A percentile compares a stretch with the other conserved stretches of the same genome.
phyloP scores from a whole-genome alignment of 805 yeast species.

The Peterozyma toletana region DNA sequence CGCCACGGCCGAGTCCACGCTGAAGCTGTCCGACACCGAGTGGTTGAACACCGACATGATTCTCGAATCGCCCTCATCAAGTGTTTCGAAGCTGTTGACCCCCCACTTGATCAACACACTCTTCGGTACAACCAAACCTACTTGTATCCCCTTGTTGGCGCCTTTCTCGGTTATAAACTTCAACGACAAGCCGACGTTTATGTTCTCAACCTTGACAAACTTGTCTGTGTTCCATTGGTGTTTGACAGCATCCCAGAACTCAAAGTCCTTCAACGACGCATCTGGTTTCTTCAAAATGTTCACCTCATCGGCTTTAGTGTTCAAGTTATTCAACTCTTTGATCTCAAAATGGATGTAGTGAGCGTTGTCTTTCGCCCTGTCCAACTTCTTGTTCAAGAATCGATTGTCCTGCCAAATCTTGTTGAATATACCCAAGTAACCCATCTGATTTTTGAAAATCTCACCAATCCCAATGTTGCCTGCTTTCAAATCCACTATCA shows the following conservation, averaged over 20 bases:
- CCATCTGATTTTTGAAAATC: too few relatives aligned
- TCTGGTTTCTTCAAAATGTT: background rate
- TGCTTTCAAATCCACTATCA: background rate
- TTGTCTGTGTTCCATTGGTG: too few relatives aligned
- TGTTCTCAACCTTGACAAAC: too few relatives aligned
- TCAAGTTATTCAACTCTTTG: background rate
- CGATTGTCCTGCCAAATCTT: slow-evolving; percentile 28
- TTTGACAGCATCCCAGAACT: too few relatives aligned
- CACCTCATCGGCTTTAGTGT: slow-evolving; percentile 6
- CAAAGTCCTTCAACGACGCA: background rate
- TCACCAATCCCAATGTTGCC: too few relatives aligned
- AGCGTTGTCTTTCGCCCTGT: slow-evolving; percentile 17
- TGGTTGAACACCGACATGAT: background rate
- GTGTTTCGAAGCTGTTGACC: background rate
- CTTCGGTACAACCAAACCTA: slow-evolving; percentile 2
- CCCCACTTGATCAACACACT: slow-evolving; percentile 1
- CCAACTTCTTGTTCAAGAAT: slow-evolving; percentile 27
- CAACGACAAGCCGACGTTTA: too few relatives aligned
- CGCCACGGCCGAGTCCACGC: too few relatives aligned
- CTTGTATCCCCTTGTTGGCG: too few relatives aligned
- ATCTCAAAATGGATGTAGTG: slow-evolving; percentile 3
- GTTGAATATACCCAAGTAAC: slow-evolving; percentile 18
- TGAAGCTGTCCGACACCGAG: too few relatives aligned
- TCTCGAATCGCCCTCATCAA: background rate
- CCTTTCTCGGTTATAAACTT: too few relatives aligned